phyloP scores from a whole-genome alignment of 2,329 filamentous ascomycete species.

The Phyllachora maydis region DNA sequence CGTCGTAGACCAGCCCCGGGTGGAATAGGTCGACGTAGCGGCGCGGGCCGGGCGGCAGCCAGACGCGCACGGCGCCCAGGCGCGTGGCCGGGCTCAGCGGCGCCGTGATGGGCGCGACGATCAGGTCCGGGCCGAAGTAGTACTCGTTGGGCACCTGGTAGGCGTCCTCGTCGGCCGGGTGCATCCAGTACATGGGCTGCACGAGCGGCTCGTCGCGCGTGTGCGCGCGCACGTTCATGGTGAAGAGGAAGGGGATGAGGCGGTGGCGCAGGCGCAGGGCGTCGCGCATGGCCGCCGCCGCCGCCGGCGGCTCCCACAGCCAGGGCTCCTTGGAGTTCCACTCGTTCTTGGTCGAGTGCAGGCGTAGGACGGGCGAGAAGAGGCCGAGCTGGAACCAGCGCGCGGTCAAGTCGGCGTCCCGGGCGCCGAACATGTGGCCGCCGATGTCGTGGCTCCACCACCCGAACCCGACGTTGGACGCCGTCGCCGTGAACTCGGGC shows the following conservation, averaged over 20 bases:
- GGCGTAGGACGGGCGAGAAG: conserved; percentile 37
- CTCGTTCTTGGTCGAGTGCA: conserved; percentile 34
- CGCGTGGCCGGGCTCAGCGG: conserved; percentile 24
- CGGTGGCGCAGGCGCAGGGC: conserved; percentile 33
- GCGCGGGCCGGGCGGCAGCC: conserved; percentile 34
- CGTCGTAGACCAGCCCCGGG: conserved; percentile 32
- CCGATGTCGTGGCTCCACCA: conserved; percentile 53
- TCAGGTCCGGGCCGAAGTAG: conserved; percentile 32
- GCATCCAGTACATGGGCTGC: conserved; percentile 42
- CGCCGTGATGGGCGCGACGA: conserved; percentile 33
- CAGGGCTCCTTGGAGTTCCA: conserved; percentile 45
- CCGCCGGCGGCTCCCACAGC: conserved; percentile 26
- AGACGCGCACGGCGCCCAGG: conserved; percentile 25
- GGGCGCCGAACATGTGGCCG: conserved; percentile 34
- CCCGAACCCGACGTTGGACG: conserved; percentile 45
- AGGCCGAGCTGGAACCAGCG: conserved; percentile 42
- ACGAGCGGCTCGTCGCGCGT: conserved; percentile 27
- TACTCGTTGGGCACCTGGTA: conserved; percentile 37
- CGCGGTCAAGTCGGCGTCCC: conserved; percentile 34
- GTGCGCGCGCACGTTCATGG: conserved; percentile 26
- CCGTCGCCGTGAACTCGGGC: conserved; percentile 44
- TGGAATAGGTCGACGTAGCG: conserved; percentile 36
- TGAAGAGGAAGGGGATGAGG: conserved; percentile 38
- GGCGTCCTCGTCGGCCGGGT: conserved; percentile 25
- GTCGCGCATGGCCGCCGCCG: conserved; percentile 20